Percentiles rank a stretch among this genome's conserved stretches.
Evolutionary conservation across 495 filamentous ascomycete genomes (phyloP).

Genomic region (Staphylotrichum tortipilum): DNA sequence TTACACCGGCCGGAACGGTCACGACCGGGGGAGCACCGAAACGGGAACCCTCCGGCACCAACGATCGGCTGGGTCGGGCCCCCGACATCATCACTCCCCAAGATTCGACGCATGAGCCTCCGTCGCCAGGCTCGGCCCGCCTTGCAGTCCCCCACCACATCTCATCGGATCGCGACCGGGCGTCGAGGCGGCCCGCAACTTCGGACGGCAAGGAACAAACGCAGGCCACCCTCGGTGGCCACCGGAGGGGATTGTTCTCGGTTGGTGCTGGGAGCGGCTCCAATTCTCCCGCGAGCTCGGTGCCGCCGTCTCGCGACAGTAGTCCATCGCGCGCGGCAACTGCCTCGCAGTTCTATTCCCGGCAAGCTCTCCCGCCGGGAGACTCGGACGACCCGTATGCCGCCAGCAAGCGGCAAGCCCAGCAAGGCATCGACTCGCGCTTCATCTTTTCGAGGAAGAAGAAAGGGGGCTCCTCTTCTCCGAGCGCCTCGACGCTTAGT

Average conservation of each 20-base stretch:
- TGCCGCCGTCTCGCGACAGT: constrained; percentile 54
- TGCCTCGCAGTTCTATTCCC: constrained; percentile 50
- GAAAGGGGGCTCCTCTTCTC: constrained; percentile 33
- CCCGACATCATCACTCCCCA: constrained; percentile 54
- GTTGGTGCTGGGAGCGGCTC: constrained; percentile 57
- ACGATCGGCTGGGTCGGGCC: constrained; percentile 35
- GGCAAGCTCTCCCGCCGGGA: constrained; percentile 69
- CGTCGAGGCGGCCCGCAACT: constrained; percentile 31
- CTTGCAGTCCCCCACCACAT: constrained; percentile 7
- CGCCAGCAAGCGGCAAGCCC: constrained; percentile 67
- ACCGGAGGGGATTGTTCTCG: constrained; percentile 61
- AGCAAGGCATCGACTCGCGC: constrained; percentile 64
- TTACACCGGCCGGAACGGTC: constrained; percentile 72
- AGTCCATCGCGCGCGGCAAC: constrained; percentile 53
- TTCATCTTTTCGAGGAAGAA: constrained; percentile 68
- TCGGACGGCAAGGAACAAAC: constrained; percentile 32
- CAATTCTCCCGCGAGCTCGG: constrained; percentile 52
- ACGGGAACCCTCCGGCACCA: constrained; percentile 18
- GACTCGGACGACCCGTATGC: constrained; percentile 86
- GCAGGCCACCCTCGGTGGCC: constrained; percentile 29
- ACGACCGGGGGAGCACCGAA: constrained; percentile 24
- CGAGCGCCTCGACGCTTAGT: constrained; percentile 38
- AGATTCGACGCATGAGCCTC: constrained; percentile 35
- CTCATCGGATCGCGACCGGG: constrained; percentile 16
- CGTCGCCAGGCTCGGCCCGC: constrained; percentile 22